phyloP scores from a whole-genome alignment of 371 early-diverging fungal genomes.

The Lichtheimia ornata region DNA sequence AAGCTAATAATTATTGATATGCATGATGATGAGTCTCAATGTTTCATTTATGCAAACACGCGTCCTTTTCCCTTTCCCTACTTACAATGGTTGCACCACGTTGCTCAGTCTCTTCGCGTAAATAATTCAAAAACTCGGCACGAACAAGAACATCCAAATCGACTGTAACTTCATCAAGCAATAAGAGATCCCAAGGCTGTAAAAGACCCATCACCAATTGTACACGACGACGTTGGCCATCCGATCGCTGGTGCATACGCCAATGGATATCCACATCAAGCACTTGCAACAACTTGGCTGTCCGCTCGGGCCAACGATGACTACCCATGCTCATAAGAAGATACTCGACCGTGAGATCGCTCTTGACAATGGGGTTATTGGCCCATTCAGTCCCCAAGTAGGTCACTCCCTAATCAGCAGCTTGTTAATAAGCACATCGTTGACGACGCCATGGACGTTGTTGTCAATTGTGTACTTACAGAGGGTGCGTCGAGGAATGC shows the following conservation, averaged over 20 bases:
- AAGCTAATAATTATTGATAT: constrained; percentile 24
- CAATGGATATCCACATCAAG: constrained; percentile 74
- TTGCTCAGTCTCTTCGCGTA: constrained; percentile 63
- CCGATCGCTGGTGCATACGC: constrained; percentile 75
- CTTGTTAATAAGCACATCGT: too few relatives aligned
- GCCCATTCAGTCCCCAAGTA: constrained; percentile 88
- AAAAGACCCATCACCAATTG: constrained; percentile 79
- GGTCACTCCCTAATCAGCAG: constrained; percentile 55
- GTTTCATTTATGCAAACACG: not conserved
- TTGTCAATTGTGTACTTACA: constrained; percentile 13
- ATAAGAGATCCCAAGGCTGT: constrained; percentile 70
- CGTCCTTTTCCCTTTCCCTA: not conserved
- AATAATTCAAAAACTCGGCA: constrained; percentile 58
- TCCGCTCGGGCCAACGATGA: constrained; percentile 63
- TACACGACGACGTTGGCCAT: constrained; percentile 66
- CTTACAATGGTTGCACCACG: constrained; percentile 67
- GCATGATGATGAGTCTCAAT: not conserved
- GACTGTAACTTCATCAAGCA: constrained; percentile 84
- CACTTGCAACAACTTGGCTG: constrained; percentile 60
- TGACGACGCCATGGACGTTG: too few relatives aligned
- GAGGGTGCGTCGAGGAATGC: constrained; percentile 67
- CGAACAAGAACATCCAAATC: constrained; percentile 83
- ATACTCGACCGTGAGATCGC: constrained; percentile 69
- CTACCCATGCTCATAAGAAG: constrained; percentile 74
- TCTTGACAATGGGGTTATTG: constrained; percentile 50